Evolutionary conservation across 2,329 filamentous ascomycete species (phyloP).

Genomic region (Hypoxylon sp.): DNA sequence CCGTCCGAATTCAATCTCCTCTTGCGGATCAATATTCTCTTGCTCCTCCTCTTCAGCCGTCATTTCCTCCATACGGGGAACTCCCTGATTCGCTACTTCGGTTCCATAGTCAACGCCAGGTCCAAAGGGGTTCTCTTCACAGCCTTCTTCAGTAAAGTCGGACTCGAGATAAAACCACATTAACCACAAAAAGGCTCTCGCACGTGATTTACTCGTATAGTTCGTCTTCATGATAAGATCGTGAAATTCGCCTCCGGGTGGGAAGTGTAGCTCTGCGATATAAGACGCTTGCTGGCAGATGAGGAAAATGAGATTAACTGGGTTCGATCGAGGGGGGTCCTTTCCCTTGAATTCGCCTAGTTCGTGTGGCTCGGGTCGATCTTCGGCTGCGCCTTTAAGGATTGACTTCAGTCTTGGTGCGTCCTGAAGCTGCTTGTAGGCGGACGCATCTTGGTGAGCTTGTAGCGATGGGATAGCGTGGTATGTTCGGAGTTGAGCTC

Average conservation of each 20-base stretch:
- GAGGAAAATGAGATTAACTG: slow-evolving; percentile 96
- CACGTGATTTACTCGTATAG: slow-evolving; percentile 84
- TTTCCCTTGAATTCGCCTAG: slow-evolving; percentile 84
- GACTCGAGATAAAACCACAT: slow-evolving; percentile 99
- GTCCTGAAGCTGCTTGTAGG: slow-evolving; percentile 98
- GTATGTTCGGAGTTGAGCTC: slow-evolving; percentile 96
- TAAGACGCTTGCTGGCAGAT: slow-evolving; percentile 91
- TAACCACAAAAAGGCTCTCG: slow-evolving; percentile 92
- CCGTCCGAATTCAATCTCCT: slow-evolving; percentile 56
- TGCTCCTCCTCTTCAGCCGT: slow-evolving; percentile 73
- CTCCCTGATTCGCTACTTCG: slow-evolving; percentile 76
- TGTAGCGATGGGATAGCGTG: slow-evolving; percentile 97
- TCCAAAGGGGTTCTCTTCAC: slow-evolving; percentile 92
- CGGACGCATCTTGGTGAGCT: slow-evolving; percentile 92
- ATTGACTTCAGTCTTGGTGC: slow-evolving; percentile 97
- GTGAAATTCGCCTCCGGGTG: slow-evolving; percentile 88
- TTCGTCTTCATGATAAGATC: slow-evolving; percentile 94
- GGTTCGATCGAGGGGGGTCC: slow-evolving; percentile 84
- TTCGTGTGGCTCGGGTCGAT: slow-evolving; percentile 84
- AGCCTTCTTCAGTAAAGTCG: slow-evolving; percentile 90
- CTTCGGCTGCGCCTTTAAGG: slow-evolving; percentile 94
- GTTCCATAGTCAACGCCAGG: slow-evolving; percentile 75
- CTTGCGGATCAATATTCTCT: slow-evolving; percentile 81
- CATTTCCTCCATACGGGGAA: slow-evolving; percentile 77
- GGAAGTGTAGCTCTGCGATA: slow-evolving; percentile 93